These are phyloP conservation scores for Fraxinus angustifolia DNA, from an alignment of 305 asterid genomes.

Conservation along the genomic window DNA sequence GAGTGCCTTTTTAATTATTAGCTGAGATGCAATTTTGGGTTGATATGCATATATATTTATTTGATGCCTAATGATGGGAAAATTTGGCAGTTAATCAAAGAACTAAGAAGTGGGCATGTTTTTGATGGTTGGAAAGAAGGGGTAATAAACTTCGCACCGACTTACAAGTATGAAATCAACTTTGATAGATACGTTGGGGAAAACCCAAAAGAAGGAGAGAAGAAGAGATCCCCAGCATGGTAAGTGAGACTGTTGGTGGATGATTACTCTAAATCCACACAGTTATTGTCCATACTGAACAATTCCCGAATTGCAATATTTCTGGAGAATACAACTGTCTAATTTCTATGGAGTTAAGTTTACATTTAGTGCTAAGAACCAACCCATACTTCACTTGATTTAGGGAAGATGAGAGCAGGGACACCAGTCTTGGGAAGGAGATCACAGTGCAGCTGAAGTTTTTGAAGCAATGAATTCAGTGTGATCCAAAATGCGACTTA, in stretches of 20 bases:
- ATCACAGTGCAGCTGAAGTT: background rate
- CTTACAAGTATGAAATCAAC: slow-evolving; percentile 78
- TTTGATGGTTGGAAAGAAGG: slow-evolving; percentile 94
- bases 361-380: background rate
- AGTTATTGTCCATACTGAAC: background rate
- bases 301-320: background rate
- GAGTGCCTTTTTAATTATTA: background rate
- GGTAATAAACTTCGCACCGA: slow-evolving; percentile 71
- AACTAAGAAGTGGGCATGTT: slow-evolving; percentile 61
- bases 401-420: background rate
- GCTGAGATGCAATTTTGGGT: background rate
- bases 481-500: background rate
- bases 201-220: slow-evolving; percentile 72
- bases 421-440: background rate
- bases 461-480: background rate
- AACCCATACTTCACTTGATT: background rate
- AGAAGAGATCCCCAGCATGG: slow-evolving; percentile 96
- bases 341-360: background rate
- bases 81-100: slow-evolving; percentile 58
- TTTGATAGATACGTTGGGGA: slow-evolving; percentile 70
- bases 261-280: background rate
- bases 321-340: background rate
- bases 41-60: background rate
- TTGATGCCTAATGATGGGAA: slow-evolving; percentile 13
- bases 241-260: slow-evolving; percentile 26